These are phyloP conservation scores for Hericium erinaceus DNA, from an alignment of 768 basidiomycete genomes.

Conservation along the genomic window DNA sequence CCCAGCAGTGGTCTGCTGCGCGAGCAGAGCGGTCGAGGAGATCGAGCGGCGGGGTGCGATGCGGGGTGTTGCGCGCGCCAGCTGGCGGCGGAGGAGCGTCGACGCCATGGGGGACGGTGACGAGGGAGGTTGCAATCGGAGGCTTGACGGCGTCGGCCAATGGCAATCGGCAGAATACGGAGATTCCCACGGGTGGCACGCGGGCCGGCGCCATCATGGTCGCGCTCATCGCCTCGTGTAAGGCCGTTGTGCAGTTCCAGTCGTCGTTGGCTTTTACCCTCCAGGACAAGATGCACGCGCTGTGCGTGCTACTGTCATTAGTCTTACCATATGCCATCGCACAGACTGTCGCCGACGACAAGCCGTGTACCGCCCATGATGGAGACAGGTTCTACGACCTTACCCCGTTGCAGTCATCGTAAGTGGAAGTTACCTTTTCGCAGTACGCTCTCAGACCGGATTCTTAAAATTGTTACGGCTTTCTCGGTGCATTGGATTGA, in stretches of 20 bases:
- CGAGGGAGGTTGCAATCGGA: constrained; percentile 13
- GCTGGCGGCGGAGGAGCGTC: constrained; percentile 52
- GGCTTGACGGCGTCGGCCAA: background rate
- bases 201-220: background rate
- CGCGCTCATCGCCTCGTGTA: background rate
- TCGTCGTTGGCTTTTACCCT: background rate
- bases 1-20: constrained; percentile 24
- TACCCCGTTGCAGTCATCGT: constrained; percentile 52
- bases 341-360: constrained; percentile 29
- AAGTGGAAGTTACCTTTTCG: constrained; percentile 9
- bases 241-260: background rate
- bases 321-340: background rate
- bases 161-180: background rate
- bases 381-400: constrained; percentile 59
- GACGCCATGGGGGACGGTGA: constrained; percentile 49
- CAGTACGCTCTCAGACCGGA: too few relatives aligned
- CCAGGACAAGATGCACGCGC: background rate
- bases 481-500: constrained; percentile 6
- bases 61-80: constrained; percentile 32
- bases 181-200: background rate
- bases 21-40: constrained; percentile 18
- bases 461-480: background rate
- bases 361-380: constrained; percentile 51
- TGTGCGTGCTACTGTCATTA: too few relatives aligned
- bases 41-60: constrained; percentile 1